phyloP scores from a whole-genome alignment of 176 grass and related monocot genomes.

The Otatea glauca region DNA sequence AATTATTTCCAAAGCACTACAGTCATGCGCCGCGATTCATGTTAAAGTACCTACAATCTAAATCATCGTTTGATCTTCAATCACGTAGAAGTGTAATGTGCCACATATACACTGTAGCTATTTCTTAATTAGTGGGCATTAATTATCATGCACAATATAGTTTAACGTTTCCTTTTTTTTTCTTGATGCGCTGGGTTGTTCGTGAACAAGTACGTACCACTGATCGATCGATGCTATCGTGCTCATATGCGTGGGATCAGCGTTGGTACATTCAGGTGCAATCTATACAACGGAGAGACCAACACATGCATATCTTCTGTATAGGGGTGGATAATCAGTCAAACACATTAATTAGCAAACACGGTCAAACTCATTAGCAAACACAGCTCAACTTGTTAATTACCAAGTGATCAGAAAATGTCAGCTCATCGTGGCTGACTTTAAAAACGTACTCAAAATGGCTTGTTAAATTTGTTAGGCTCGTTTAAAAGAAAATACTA shows the following conservation, averaged over 20 bases:
- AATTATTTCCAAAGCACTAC: neutral
- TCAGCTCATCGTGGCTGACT: no score
- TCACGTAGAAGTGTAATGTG: neutral
- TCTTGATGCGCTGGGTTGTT: neutral
- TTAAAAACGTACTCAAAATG: no score
- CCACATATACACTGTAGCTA: no score
- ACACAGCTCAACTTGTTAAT: no score
- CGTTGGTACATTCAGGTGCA: neutral
- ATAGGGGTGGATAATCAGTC: no score
- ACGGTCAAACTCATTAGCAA: no score
- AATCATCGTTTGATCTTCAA: neutral
- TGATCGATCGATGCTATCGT: neutral
- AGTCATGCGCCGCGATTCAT: neutral
- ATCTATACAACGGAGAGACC: neutral
- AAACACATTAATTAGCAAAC: no score
- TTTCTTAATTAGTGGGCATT: no score
- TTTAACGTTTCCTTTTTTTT: neutral
- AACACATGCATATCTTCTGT: neutral
- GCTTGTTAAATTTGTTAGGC: no score
- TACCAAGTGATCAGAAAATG: no score
- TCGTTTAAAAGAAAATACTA: no score
- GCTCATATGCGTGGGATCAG: neutral
- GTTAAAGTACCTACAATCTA: neutral
- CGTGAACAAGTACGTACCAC: neutral
- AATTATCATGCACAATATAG: no score